Evolutionary conservation across 371 early-diverging fungal genomes (phyloP).

Genomic region (Circinella umbellata): DNA sequence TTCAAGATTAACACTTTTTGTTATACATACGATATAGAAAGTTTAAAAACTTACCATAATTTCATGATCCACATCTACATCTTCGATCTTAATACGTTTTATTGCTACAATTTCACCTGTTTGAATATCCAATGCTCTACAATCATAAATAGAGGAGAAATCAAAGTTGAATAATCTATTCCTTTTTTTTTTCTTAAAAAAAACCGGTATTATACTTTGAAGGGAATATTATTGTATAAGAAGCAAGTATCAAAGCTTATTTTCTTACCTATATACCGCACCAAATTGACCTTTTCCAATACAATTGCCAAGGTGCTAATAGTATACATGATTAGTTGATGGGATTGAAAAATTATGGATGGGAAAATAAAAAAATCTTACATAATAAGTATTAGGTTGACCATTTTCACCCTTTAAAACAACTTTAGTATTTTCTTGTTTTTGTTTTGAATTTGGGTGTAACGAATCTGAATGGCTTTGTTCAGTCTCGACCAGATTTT

Average conservation of each 20-base stretch:
- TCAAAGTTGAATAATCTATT: no score
- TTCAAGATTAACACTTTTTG: not conserved
- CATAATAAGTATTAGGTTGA: conserved; percentile 9
- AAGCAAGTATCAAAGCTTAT: conserved; percentile 17
- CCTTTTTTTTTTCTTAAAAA: no score
- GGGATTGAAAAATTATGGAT: not conserved
- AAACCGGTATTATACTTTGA: no score
- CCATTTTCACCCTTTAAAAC: conserved; percentile 2
- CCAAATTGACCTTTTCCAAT: conserved; percentile 92
- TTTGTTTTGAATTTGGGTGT: not conserved
- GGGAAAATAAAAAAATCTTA: conserved; percentile 12
- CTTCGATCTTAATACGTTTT: conserved; percentile 77
- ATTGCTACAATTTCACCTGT: conserved; percentile 89
- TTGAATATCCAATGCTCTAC: conserved; percentile 75
- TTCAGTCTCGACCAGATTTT: not conserved
- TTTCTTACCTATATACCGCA: conserved; percentile 72
- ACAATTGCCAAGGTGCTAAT: conserved; percentile 80
- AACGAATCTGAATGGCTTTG: not conserved
- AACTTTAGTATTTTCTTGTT: conserved; percentile 10
- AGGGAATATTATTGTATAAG: no score
- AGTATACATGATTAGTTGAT: no score
- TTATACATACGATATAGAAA: no score
- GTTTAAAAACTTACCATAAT: conserved; percentile 33
- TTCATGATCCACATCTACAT: conserved; percentile 60
- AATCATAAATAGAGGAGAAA: conserved; percentile 27